These are phyloP conservation scores for Zymoseptoria pseudotritici DNA, from an alignment of 2,329 filamentous ascomycete genomes.

Conservation along the genomic window DNA sequence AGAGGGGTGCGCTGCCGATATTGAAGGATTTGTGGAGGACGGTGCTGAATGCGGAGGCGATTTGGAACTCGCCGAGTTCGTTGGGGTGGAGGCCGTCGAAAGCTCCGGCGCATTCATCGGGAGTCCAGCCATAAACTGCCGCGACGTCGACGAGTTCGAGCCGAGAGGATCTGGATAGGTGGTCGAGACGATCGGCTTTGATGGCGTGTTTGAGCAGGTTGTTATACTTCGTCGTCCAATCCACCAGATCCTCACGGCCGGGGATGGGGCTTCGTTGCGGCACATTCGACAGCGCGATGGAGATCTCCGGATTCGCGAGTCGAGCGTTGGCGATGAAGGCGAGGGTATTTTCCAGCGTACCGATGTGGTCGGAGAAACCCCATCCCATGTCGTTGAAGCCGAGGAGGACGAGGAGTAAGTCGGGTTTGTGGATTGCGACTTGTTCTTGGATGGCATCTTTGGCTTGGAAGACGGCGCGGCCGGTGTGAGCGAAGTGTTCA, in stretches of 20 bases:
- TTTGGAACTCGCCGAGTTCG: conserved; percentile 36
- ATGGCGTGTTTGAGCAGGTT: conserved; percentile 14
- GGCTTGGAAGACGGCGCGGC: conserved; percentile 29
- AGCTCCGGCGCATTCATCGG: conserved; percentile 22
- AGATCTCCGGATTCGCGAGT: conserved; percentile 19
- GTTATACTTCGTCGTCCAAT: conserved; percentile 17
- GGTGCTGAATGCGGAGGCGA: conserved; percentile 35
- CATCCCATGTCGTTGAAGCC: conserved; percentile 23
- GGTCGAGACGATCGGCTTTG: conserved; percentile 19
- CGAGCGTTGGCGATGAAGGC: conserved; percentile 28
- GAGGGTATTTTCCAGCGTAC: conserved; percentile 20
- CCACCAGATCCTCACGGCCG: conserved; percentile 14
- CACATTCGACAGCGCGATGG: conserved; percentile 18
- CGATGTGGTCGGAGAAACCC: conserved; percentile 16
- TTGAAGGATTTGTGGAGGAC: conserved; percentile 20
- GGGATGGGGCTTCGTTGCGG: conserved; percentile 15
- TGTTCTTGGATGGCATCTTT: conserved; percentile 24
- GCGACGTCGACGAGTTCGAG: conserved; percentile 27
- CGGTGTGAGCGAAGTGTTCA: conserved; percentile 18
- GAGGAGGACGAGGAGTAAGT: conserved; percentile 22
- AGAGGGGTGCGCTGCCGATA: conserved; percentile 3
- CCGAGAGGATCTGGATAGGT: conserved; percentile 23
- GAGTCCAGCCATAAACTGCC: conserved; percentile 24
- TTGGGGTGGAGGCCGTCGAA: conserved; percentile 41
- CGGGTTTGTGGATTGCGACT: conserved; percentile 26